These are phyloP conservation scores for Ceratobasidium papillatum DNA, from an alignment of 1,284 basidiomycete species.

Conservation along the genomic window DNA sequence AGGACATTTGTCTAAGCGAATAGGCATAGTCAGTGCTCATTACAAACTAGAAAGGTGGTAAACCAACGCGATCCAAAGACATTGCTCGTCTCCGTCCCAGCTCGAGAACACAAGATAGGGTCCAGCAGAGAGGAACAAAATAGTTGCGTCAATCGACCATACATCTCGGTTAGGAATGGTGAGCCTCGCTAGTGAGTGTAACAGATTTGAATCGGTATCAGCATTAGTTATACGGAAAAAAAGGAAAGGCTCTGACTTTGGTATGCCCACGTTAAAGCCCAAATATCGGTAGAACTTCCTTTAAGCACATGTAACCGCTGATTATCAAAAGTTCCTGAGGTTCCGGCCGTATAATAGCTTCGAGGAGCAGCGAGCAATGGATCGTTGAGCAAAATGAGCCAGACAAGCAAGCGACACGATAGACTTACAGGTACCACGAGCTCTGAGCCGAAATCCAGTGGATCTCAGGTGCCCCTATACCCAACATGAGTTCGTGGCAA, in stretches of 20 bases:
- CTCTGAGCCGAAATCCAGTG: constrained; percentile 38
- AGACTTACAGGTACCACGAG: constrained; percentile 37
- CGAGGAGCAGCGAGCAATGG: too few species aligned
- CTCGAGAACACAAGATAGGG: too few species aligned
- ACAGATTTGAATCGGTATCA: neutral
- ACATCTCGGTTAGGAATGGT: too few species aligned
- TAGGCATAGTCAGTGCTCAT: too few species aligned
- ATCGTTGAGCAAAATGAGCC: neutral
- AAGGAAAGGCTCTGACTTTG: neutral
- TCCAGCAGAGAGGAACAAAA: too few species aligned
- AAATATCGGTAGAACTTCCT: constrained; percentile 27
- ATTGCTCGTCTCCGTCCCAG: too few species aligned
- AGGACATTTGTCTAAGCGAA: constrained; percentile 4
- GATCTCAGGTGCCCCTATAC: constrained; percentile 41
- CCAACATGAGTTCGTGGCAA: too few species aligned
- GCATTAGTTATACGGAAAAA: neutral
- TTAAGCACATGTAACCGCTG: constrained; percentile 5
- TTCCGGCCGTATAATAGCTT: constrained; percentile 28
- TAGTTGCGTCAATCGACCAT: too few species aligned
- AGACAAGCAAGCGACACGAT: neutral
- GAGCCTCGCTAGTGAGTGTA: neutral
- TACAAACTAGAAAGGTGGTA: neutral
- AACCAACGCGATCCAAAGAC: constrained; percentile 29
- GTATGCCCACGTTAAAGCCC: constrained; percentile 22
- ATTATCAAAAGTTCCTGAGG: neutral